Evolutionary conservation across 345 rosid genomes (phyloP).

Genomic region (Microcos paniculata): DNA sequence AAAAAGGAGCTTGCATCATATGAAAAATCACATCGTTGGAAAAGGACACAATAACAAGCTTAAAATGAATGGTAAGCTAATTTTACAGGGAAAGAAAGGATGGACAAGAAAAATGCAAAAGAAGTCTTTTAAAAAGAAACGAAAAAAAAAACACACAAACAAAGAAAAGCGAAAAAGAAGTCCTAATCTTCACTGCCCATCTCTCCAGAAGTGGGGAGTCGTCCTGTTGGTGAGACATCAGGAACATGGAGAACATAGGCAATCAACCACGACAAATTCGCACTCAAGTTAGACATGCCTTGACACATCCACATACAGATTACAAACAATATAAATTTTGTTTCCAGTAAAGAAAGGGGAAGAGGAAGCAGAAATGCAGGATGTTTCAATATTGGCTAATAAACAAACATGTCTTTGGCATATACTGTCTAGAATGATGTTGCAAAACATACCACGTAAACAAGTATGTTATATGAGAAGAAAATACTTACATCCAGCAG

Average conservation of each 20-base stretch:
- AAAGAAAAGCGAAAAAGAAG: neutral
- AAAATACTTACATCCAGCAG: slow-evolving; percentile 87
- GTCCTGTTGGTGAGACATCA: neutral
- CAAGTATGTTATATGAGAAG: neutral
- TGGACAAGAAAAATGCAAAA: neutral
- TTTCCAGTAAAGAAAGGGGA: neutral
- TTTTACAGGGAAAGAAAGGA: neutral
- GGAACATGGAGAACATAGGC: neutral
- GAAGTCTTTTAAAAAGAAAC: too few relatives aligned
- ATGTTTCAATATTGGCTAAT: neutral
- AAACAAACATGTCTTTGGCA: neutral
- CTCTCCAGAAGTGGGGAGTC: neutral
- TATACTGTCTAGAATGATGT: neutral
- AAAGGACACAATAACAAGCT: neutral
- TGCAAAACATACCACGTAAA: neutral
- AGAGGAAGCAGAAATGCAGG: neutral
- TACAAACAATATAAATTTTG: neutral
- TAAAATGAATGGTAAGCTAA: neutral
- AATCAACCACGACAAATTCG: neutral
- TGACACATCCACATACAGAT: neutral
- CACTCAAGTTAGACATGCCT: slow-evolving; percentile 1
- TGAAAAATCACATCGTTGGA: neutral
- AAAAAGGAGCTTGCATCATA: neutral
- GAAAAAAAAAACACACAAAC: too few relatives aligned
- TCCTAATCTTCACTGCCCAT: neutral